Percentiles rank a stretch among this genome's conserved stretches.
Conservation (phyloP, 2,329 filamentous ascomycete genomes). For the Sporothrix variecibatus region DNA sequence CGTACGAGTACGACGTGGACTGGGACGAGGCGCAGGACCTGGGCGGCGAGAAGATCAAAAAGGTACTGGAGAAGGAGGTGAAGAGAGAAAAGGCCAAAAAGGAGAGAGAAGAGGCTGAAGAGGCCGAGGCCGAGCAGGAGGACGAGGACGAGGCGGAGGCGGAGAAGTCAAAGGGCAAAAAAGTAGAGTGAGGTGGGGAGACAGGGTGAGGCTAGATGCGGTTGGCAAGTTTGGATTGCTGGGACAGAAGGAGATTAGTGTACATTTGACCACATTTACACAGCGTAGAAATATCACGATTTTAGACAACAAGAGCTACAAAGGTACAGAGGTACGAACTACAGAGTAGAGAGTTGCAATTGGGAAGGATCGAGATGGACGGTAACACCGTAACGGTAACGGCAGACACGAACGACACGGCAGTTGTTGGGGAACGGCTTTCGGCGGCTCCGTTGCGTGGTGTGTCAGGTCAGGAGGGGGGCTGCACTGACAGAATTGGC, state of each 20-base stretch:
- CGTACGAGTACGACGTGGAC: constrained; percentile 85
- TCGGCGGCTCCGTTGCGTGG: not conserved
- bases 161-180: not conserved
- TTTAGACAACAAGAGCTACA: not conserved
- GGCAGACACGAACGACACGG: not conserved
- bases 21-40: constrained; percentile 81
- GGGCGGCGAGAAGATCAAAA: constrained; percentile 64
- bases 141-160: constrained; percentile 25
- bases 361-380: not conserved
- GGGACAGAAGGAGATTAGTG: no score
- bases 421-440: not conserved
- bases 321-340: no score
- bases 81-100: constrained; percentile 41
- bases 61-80: constrained; percentile 57
- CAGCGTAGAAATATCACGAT: not conserved
- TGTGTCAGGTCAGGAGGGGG: not conserved
- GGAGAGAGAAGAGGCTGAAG: constrained; percentile 44
- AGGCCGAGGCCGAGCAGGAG: constrained; percentile 39
- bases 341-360: no score
- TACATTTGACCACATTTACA: no score
- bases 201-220: not conserved
- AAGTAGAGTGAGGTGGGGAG: not conserved
- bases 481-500: no score
- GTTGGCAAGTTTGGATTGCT: not conserved
- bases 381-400: not conserved